Evolutionary conservation across 129 eudicot species (phyloP).

Genomic region (Arctium minus): DNA sequence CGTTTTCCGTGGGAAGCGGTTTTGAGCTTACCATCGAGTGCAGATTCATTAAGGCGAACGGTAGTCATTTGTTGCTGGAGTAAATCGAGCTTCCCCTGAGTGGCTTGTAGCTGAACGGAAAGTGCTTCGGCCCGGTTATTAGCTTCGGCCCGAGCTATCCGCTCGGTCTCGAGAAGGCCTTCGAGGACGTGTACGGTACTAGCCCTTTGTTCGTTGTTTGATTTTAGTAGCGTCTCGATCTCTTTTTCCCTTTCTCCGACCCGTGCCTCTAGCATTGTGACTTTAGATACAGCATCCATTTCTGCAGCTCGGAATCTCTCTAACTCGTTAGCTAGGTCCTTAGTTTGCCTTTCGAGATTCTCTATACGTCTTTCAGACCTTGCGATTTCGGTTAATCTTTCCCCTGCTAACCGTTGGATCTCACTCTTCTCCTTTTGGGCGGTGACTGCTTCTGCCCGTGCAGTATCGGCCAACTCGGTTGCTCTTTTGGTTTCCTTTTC

Average conservation of each 20-base stretch:
- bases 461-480: conserved; percentile 83
- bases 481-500: conserved; percentile 88
- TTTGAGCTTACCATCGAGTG: conserved; percentile 70
- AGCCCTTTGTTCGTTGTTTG: conserved; percentile 78
- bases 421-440: conserved; percentile 77
- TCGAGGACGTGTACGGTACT: conserved; percentile 76
- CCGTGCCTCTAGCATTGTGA: conserved; percentile 59
- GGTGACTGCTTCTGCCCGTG: conserved; percentile 75
- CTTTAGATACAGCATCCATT: conserved; percentile 73
- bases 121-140: conserved; percentile 86
- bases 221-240: conserved; percentile 62
- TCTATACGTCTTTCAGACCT: conserved; percentile 76
- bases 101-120: conserved; percentile 77
- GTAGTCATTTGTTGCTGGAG: conserved; percentile 82
- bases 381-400: conserved; percentile 70
- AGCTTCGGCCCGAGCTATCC: conserved; percentile 83
- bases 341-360: conserved; percentile 62
- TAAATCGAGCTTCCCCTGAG: conserved; percentile 74
- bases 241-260: conserved; percentile 83
- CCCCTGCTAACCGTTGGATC: conserved; percentile 59
- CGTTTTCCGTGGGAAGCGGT: conserved; percentile 86
- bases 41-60: conserved; percentile 59
- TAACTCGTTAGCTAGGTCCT: conserved; percentile 50
- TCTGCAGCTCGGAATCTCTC: conserved; percentile 51
- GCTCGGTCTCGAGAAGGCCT: conserved; percentile 62